These are phyloP conservation scores for Astragalus glycyphyllos DNA, from an alignment of 306 rosid genomes.

Conservation along the genomic window DNA sequence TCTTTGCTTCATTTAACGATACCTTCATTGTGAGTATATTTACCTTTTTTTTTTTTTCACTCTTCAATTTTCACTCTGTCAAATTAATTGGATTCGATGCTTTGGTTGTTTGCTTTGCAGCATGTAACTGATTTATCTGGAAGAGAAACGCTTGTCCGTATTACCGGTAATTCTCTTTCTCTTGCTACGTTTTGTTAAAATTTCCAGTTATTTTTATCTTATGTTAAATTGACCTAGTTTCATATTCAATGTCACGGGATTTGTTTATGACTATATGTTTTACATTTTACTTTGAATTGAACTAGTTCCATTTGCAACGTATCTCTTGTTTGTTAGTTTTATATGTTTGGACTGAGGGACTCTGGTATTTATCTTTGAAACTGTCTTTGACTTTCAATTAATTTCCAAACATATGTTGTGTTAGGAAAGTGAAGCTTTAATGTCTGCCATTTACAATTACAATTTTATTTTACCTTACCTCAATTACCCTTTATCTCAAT, in stretches of 20 bases:
- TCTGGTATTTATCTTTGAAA: not conserved
- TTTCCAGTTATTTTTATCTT: not conserved
- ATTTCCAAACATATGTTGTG: not conserved
- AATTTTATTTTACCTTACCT: not conserved
- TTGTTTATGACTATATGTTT: not conserved
- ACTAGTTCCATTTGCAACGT: not conserved
- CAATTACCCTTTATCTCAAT: not conserved
- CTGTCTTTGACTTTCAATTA: not conserved
- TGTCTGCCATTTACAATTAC: not conserved
- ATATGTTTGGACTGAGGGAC: not conserved
- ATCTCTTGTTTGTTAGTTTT: not conserved
- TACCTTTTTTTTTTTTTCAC: too few relatives aligned
- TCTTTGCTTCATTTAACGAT: slow-evolving; percentile 80
- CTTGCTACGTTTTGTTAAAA: not conserved
- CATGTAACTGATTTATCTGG: slow-evolving; percentile 89
- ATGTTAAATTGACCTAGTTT: not conserved
- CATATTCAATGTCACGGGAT: not conserved
- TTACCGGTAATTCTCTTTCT: slow-evolving; percentile 60
- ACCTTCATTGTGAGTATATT: slow-evolving; percentile 72
- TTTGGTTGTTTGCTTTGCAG: slow-evolving; percentile 52
- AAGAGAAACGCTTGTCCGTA: slow-evolving; percentile 82
- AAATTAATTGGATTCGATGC: not conserved
- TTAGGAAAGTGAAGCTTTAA: not conserved
- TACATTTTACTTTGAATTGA: too few relatives aligned
- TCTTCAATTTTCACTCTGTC: not conserved